A percentile compares a stretch with the other conserved stretches of the same genome.
phyloP scores from a whole-genome alignment of 2,329 filamentous ascomycete species.

The Xylariaceae sp. region DNA sequence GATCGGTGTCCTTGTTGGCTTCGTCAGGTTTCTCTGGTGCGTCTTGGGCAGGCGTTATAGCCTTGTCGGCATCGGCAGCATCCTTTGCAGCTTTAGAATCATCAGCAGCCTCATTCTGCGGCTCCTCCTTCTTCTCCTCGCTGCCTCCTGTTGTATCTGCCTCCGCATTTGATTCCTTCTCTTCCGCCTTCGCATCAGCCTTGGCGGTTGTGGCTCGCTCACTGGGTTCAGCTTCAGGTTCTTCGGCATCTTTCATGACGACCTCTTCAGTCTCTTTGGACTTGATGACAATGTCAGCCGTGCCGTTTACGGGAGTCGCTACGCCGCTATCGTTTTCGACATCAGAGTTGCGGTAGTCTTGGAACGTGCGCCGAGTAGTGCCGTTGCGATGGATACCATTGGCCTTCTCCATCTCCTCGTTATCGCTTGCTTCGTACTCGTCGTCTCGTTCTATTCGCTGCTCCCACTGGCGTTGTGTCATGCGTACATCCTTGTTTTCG shows the following conservation, averaged over 20 bases:
- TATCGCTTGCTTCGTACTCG: slow-evolving; percentile 83
- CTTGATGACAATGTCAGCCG: slow-evolving; percentile 32
- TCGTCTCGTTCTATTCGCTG: slow-evolving; percentile 69
- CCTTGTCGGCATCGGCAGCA: too few relatives aligned
- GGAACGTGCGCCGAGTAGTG: slow-evolving; percentile 44
- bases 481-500: slow-evolving; percentile 75
- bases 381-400: slow-evolving; percentile 61
- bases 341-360: slow-evolving; percentile 44
- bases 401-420: slow-evolving; percentile 70
- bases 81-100: too few relatives aligned
- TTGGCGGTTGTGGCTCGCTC: too few relatives aligned
- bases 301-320: slow-evolving; percentile 34
- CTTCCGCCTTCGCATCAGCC: slow-evolving; percentile 18
- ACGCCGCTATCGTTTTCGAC: slow-evolving; percentile 38
- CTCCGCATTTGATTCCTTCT: slow-evolving; percentile 19
- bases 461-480: slow-evolving; percentile 78
- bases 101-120: too few relatives aligned
- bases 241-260: slow-evolving; percentile 29
- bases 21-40: too few relatives aligned
- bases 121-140: too few relatives aligned
- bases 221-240: slow-evolving; percentile 24
- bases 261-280: slow-evolving; percentile 38
- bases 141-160: slow-evolving; percentile 16
- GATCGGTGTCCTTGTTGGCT: slow-evolving; percentile 12
- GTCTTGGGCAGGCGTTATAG: slow-evolving; percentile 36